Percentiles rank a stretch among this genome's conserved stretches.
Evolutionary conservation across 805 yeast genomes (phyloP).

Genomic region (Ogataea corticis): DNA sequence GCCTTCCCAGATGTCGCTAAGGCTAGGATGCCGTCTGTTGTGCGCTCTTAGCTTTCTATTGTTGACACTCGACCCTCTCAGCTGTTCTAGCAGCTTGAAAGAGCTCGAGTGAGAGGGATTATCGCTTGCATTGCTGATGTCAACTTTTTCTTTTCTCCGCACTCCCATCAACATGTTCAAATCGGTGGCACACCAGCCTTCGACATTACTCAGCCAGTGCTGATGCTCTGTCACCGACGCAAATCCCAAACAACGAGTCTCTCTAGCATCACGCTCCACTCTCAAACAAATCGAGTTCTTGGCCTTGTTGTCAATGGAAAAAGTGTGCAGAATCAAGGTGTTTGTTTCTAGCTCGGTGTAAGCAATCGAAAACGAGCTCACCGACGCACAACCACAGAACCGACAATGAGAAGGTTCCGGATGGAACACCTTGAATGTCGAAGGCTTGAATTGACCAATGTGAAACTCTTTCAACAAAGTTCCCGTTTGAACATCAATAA

Average conservation of each 20-base stretch:
- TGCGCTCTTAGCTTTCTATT: conserved; percentile 7
- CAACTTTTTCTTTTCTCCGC: conserved; percentile 42
- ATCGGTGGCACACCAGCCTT: conserved; percentile 78
- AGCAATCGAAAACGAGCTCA: conserved; percentile 68
- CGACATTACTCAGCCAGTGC: conserved; percentile 65
- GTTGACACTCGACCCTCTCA: conserved; percentile 6
- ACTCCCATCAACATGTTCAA: conserved; percentile 75
- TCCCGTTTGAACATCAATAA: conserved; percentile 80
- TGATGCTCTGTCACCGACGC: conserved; percentile 71
- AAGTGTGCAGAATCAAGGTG: conserved; percentile 70
- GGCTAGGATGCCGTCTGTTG: conserved; percentile 29
- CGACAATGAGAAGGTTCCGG: conserved; percentile 86
- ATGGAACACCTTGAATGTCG: conserved; percentile 68
- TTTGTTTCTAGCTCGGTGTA: conserved; percentile 62
- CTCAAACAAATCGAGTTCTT: conserved; percentile 80
- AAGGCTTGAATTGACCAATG: conserved; percentile 62
- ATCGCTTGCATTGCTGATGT: conserved; percentile 16
- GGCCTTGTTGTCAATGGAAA: conserved; percentile 69
- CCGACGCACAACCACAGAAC: conserved; percentile 87
- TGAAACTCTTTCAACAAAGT: conserved; percentile 59
- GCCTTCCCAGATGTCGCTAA: conserved; percentile 70
- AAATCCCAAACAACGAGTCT: conserved; percentile 85
- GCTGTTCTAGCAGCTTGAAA: conserved; percentile 15
- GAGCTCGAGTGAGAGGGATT: conserved; percentile 17
- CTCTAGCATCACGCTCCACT: conserved; percentile 91